Evolutionary conservation across 257 asterid species (phyloP).

Genomic region (Avicennia marina): DNA sequence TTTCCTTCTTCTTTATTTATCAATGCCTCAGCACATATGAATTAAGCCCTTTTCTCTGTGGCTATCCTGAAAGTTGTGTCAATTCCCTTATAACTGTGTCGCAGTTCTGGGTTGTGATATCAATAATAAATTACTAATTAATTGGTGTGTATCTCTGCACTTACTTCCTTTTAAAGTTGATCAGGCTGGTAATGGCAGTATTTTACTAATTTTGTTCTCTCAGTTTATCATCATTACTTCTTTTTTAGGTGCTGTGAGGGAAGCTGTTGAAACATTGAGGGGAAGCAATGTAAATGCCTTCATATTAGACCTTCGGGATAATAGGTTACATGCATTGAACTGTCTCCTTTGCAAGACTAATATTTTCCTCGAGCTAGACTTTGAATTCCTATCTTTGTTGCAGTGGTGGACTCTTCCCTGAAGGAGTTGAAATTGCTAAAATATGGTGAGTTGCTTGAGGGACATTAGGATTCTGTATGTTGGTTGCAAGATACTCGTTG

Average conservation of each 20-base stretch:
- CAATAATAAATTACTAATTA: background rate
- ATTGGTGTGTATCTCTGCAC: background rate
- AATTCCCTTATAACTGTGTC: background rate
- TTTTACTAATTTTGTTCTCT: background rate
- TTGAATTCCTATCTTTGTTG: slow-evolving; percentile 33
- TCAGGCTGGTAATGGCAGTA: background rate
- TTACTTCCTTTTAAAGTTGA: background rate
- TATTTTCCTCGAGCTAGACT: slow-evolving; percentile 12
- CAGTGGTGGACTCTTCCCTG: slow-evolving; percentile 99
- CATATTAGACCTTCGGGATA: slow-evolving; percentile 90
- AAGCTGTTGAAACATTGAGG: slow-evolving; percentile 83
- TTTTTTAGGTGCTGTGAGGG: slow-evolving; percentile 73
- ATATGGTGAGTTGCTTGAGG: slow-evolving; percentile 67
- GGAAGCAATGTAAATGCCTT: slow-evolving; percentile 77
- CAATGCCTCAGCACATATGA: background rate
- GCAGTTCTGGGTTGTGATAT: slow-evolving; percentile 2
- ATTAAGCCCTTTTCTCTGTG: slow-evolving; percentile 7
- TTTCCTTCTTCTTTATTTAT: background rate
- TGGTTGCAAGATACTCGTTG: background rate
- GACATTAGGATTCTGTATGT: background rate
- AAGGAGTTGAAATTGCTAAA: slow-evolving; percentile 98
- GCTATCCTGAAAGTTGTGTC: background rate
- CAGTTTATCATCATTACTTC: slow-evolving; percentile 7
- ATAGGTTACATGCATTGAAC: slow-evolving; percentile 54
- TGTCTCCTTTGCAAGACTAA: slow-evolving; percentile 1